phyloP scores from a whole-genome alignment of 352 stramenopile genomes.

The Pilasporangium apinafurcum region DNA sequence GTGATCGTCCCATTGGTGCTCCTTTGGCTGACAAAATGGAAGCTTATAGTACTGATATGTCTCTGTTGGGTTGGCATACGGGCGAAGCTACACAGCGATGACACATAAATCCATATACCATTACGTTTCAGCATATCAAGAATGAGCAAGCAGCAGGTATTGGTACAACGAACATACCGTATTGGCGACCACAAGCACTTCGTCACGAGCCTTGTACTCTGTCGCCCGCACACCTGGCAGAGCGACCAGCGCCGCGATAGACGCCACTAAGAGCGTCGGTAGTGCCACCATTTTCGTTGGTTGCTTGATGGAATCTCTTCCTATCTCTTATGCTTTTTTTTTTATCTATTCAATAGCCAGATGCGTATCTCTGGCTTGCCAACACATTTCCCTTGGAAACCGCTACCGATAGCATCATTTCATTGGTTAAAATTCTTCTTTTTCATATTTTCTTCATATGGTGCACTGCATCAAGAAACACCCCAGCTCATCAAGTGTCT shows the following conservation, averaged over 20 bases:
- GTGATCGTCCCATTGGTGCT: slow-evolving; percentile 85
- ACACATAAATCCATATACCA: slow-evolving; percentile 1
- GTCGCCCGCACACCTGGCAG: background rate
- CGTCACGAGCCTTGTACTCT: slow-evolving; percentile 48
- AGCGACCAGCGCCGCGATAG: background rate
- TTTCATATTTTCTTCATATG: too few species aligned
- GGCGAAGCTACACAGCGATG: slow-evolving; percentile 45
- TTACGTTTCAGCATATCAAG: background rate
- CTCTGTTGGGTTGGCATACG: slow-evolving; percentile 97
- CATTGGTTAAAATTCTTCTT: too few species aligned
- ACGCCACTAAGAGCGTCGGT: background rate
- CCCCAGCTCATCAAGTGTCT: too few species aligned
- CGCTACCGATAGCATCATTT: too few species aligned
- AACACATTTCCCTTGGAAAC: too few species aligned
- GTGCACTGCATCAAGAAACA: too few species aligned
- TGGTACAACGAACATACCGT: slow-evolving; percentile 25
- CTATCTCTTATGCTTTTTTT: too few species aligned
- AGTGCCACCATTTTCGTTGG: too few species aligned
- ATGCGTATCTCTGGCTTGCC: too few species aligned
- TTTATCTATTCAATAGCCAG: too few species aligned
- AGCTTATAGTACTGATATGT: slow-evolving; percentile 99
- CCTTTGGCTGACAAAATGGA: slow-evolving; percentile 91
- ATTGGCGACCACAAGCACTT: slow-evolving; percentile 67
- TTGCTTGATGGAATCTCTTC: too few species aligned
- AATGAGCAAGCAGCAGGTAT: background rate